A percentile compares a stretch with the other conserved stretches of the same genome.
Evolutionary conservation across 1,139 yeast genomes (phyloP).

Genomic region (Debaryomyces udenii): DNA sequence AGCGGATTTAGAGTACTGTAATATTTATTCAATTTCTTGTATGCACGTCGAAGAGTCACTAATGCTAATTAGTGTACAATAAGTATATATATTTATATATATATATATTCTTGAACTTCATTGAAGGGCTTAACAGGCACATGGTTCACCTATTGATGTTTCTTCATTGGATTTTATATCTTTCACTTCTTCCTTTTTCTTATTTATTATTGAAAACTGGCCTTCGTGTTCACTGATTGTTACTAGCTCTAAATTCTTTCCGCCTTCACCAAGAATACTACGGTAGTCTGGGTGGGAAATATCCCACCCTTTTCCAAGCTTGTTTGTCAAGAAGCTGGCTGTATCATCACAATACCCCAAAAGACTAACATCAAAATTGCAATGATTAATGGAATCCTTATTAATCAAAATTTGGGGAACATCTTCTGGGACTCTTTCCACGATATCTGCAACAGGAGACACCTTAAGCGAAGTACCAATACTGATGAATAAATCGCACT

Average conservation of each 20-base stretch:
- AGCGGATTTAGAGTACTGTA: no score
- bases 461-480: slow-evolving; percentile 92
- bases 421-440: slow-evolving; percentile 63
- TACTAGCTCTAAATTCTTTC: slow-evolving; percentile 20
- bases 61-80: neutral
- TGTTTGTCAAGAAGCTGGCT: slow-evolving; percentile 63
- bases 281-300: slow-evolving; percentile 52
- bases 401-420: slow-evolving; percentile 85
- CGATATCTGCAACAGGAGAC: slow-evolving; percentile 88
- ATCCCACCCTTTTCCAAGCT: slow-evolving; percentile 58
- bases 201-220: slow-evolving; percentile 21
- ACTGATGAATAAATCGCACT: slow-evolving; percentile 79
- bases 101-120: slow-evolving; percentile 6
- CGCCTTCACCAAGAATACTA: slow-evolving; percentile 18
- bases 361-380: slow-evolving; percentile 77
- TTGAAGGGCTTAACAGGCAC: slow-evolving; percentile 12
- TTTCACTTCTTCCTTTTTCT: neutral
- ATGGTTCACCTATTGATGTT: slow-evolving; percentile 11
- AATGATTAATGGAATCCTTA: slow-evolving; percentile 74
- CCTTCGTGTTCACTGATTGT: slow-evolving; percentile 28
- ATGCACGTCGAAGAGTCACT: neutral
- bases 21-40: no score
- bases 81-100: neutral
- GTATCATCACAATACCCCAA: slow-evolving; percentile 87
- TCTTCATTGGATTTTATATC: neutral